Conservation (phyloP, 768 basidiomycete species). For the Calocybe cyanea region DNA sequence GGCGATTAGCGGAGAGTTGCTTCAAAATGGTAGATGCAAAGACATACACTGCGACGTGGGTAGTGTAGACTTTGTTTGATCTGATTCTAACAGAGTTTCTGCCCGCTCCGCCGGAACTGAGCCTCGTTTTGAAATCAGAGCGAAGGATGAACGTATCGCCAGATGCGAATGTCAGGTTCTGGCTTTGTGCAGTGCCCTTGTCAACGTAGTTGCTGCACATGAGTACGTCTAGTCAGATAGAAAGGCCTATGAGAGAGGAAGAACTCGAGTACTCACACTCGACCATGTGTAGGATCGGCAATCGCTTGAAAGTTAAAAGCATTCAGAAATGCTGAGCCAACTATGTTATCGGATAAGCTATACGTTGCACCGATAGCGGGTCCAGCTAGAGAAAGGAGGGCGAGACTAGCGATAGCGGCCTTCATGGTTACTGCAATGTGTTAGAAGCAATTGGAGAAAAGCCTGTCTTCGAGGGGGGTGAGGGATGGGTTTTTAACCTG, state of each 20-base stretch:
- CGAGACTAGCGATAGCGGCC: not conserved
- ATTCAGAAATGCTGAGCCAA: slow-evolving; percentile 42
- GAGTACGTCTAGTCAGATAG: not conserved
- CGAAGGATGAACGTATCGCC: slow-evolving; percentile 49
- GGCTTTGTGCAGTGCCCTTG: slow-evolving; percentile 32
- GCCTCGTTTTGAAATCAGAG: slow-evolving; percentile 42
- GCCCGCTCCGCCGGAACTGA: slow-evolving; percentile 45
- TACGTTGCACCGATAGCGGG: slow-evolving; percentile 33
- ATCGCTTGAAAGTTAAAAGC: slow-evolving; percentile 47
- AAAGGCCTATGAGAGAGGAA: not conserved
- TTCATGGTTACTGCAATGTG: slow-evolving; percentile 4
- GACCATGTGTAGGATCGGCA: slow-evolving; percentile 56
- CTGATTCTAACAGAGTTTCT: slow-evolving; percentile 52
- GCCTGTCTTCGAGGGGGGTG: too few relatives aligned
- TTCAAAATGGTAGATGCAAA: not conserved
- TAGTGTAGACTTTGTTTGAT: slow-evolving; percentile 47
- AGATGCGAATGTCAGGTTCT: slow-evolving; percentile 51
- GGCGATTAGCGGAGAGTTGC: not conserved
- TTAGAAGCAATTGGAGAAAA: too few relatives aligned
- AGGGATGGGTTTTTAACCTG: not conserved
- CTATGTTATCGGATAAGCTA: slow-evolving; percentile 33
- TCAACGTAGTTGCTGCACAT: slow-evolving; percentile 36
- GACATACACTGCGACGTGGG: slow-evolving; percentile 51
- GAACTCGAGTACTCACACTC: slow-evolving; percentile 42
- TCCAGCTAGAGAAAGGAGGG: slow-evolving; percentile 2